These are phyloP conservation scores for Pachysandra terminalis DNA, from an alignment of 164 flowering plant genomes.

Conservation along the genomic window DNA sequence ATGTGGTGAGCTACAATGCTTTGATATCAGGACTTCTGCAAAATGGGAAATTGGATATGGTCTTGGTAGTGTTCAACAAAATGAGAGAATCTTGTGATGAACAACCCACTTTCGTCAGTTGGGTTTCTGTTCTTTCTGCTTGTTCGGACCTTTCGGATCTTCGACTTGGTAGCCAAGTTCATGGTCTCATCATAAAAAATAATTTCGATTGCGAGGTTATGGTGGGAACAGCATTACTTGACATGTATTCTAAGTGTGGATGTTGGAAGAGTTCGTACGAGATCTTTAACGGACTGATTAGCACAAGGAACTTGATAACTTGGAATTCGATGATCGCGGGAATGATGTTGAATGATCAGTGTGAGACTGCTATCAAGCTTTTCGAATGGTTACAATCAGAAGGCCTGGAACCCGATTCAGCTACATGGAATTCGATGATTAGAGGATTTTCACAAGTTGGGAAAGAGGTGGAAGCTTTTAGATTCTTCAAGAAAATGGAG, in stretches of 20 bases:
- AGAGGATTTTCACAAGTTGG: constrained; percentile 52
- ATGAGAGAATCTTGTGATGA: constrained; percentile 31
- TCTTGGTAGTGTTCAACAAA: constrained; percentile 43
- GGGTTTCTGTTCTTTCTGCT: constrained; percentile 59
- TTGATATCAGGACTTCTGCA: constrained; percentile 48
- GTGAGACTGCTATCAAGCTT: constrained; percentile 47
- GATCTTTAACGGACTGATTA: constrained; percentile 40
- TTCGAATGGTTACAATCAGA: constrained; percentile 43
- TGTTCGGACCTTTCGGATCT: constrained; percentile 39
- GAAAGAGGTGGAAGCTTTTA: constrained; percentile 41
- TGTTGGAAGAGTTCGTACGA: constrained; percentile 37
- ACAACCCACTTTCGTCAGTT: constrained; percentile 47
- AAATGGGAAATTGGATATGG: constrained; percentile 34
- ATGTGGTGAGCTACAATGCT: constrained; percentile 64
- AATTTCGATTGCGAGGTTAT: constrained; percentile 29
- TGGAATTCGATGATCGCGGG: constrained; percentile 82
- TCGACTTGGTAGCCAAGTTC: constrained; percentile 56
- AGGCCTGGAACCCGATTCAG: constrained; percentile 63
- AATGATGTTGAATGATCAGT: constrained; percentile 46
- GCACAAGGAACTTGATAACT: constrained; percentile 44
- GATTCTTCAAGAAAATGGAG: constrained; percentile 53
- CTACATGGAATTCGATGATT: constrained; percentile 75
- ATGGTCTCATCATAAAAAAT: constrained; percentile 38
- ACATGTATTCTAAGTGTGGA: constrained; percentile 74
- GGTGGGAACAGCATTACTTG: constrained; percentile 65